Base-by-base conservation (phyloP, 129 eudicot species). In the Cynara cardunculus region DNA sequence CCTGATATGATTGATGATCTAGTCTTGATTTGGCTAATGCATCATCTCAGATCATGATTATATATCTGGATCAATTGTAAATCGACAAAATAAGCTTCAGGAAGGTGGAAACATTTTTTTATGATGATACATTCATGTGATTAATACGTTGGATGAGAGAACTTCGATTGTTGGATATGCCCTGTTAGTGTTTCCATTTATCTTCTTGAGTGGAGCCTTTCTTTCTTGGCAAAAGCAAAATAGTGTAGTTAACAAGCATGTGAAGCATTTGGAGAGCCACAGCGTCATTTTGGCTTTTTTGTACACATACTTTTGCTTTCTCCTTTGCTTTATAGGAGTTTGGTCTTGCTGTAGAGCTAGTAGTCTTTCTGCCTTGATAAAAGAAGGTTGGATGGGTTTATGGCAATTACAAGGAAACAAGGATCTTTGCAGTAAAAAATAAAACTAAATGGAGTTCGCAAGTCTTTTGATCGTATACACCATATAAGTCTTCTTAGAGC, bases 331-430 rank as follows among this genome's bases (percentile, higher is more conserved):
- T 72, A 62, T 31, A 2, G 19, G 46, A 41, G 16, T 30, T 56
- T 4, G 69, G 79, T 11, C 30, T 30, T 53, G 80, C 14, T 62
- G 59, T 22, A 56, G 78, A 74, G 68, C 68, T 27, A 74, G n/a
- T 74, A 74, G 78, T 49, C 68, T 49, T 74, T 14, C 56, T 74
- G 68, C 62, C 46, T 21, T 75, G 79, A 56, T 59, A 75, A 53
- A 61, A 26, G 19, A 75, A 59, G 19, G 27, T 30, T 53, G 70
- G n/a, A 53, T 11, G 62, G 70, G 70, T 70, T 16, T 69, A 21
- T 59, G 35, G 72, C 39, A 56, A 22, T 72, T 61, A 22, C 41
- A 24, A 69, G 67, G 73, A 72, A 72, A 9, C 73, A 64, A 18
- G 31, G 77, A 22, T 72, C 41, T 72, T 72, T 19, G 18, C 31